Evolutionary conservation across 495 filamentous ascomycete genomes (phyloP), one percentile per base, ranked within the genome.

Genomic region (Xylaria sp.): DNA sequence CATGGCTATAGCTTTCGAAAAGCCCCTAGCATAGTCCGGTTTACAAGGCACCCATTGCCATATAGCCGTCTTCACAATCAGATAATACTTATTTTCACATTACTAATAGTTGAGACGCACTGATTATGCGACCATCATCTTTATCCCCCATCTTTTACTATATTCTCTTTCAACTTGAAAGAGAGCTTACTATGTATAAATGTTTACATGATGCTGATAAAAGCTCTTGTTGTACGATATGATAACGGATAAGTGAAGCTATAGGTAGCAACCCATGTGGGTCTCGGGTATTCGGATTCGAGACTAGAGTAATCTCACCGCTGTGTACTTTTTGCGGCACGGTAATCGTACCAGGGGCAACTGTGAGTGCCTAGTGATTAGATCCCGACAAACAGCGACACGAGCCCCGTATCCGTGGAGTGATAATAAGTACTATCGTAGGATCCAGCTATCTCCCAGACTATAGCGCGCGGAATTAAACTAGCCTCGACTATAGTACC

Each of bases 271-370:
- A 58, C 19, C 19, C 4, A 59, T 15, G 33, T 59, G 31, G 57
- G 57, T 59, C 50, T 53, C 48, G 48, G 48, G 26, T 53, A 17
- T 15, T 46, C 43, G 43, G 43, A 46, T 80, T n/a, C 46, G 19
- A n/a, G 46, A 50, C n/a, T 9, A 50, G 6, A 21, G 21, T n/a
- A 21, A 50, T 19, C 46, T 50, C n/a, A 24, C 14, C n/a, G 46
- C 44, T 19, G 44, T 2, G 19, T 9, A 48, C n/a, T 21, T 11
- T n/a, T 24, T 21, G 7, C 46, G 6, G n/a, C 19, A 1, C 46
- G 46, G 46, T 8, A 50, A 50, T 50, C 8, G 8, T 2, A 21
- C 19, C 46, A 50, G 46, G 46, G 46, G 44, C 21, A 0, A 24
- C 21, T 21, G 6, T 24, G 46, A 50, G n/a, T 21, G 2, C n/a